These are phyloP conservation scores for Agastache rugosa DNA, from an alignment of 257 asterid species.

Conservation along the genomic window DNA sequence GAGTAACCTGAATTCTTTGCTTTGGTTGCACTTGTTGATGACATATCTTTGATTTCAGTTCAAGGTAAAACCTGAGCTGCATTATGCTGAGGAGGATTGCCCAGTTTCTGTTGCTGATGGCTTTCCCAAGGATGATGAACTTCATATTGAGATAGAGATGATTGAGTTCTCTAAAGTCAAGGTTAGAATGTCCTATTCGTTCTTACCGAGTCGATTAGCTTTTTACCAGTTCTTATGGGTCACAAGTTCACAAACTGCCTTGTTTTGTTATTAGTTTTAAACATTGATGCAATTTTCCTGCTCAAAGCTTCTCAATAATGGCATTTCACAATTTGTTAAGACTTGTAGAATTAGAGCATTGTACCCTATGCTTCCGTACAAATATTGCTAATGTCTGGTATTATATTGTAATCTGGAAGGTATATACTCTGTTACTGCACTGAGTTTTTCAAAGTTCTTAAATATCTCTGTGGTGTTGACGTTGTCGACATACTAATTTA, in stretches of 20 bases:
- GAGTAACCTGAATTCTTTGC: constrained; percentile 1
- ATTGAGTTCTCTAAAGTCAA: constrained; percentile 90
- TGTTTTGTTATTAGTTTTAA: neutral
- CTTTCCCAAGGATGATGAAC: constrained; percentile 91
- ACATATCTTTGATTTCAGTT: constrained; percentile 61
- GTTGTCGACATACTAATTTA: constrained; percentile 10
- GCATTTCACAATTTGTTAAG: constrained; percentile 8
- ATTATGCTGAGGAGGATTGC: constrained; percentile 86
- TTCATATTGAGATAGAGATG: constrained; percentile 94
- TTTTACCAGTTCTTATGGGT: constrained; percentile 2
- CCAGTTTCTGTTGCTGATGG: constrained; percentile 72
- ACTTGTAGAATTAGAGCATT: constrained; percentile 13
- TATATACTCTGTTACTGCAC: constrained; percentile 1
- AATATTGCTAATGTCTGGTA: neutral
- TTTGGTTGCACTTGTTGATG: constrained; percentile 25
- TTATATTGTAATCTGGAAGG: neutral
- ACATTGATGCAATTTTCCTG: constrained; percentile 19
- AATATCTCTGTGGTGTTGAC: constrained; percentile 7
- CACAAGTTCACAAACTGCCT: neutral
- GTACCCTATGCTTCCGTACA: constrained; percentile 4
- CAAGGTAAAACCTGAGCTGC: constrained; percentile 94
- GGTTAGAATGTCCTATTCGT: constrained; percentile 59
- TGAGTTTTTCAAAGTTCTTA: constrained; percentile 9
- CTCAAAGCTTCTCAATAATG: constrained; percentile 15
- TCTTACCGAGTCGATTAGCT: constrained; percentile 20